Evolutionary conservation across 148 eudicot species (phyloP), one percentile per base, ranked within the genome.

Genomic region (Suaeda aralocaspica): DNA sequence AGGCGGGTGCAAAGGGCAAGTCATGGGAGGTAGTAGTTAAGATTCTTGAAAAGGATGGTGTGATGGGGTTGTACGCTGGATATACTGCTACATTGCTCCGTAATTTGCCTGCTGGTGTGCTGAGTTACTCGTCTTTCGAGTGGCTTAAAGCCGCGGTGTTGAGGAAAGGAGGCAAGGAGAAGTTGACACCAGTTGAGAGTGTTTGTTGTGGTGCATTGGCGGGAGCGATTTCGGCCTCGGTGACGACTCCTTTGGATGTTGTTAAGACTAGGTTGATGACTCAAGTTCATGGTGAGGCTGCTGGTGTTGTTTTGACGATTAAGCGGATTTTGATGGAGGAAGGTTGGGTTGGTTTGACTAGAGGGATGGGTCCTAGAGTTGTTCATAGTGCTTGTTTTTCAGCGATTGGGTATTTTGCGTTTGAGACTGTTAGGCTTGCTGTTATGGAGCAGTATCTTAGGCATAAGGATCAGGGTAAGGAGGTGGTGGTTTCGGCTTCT

Each of bases 251-350:
- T 0, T 80, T 93, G 80, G 98, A 93, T 80, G 96, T 93, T 67
- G 85, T 93, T 18, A 93, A 93, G 84, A 93, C 98, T 22, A 82
- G 98, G 76, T 69, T 93, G 85, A 93, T 93, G 98, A 90, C 96
- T 60, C 94, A 88, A 62, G 76, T 67, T 73, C 81, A 74, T 71
- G 80, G 78, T 19, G 96, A 85, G 57, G 84, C 75, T 56, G 76
- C 64, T 60, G 98, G 96, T 19, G 80, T 90, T 64, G 58, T 45
- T 26, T 79, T 77, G 9, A 93, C 84, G 39, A 86, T 90, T 60
- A 84, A 72, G 77, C 90, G 80, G 76, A 93, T 90, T 74, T 76
- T 93, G 79, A 84, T 14, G 77, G 96, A 90, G 70, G 91, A 93
- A 74, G 95, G 98, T 19, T 88, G 85, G 95, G 79, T 83, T 65